Evolutionary conservation across 108 stramenopile genomes (phyloP), one percentile per base, ranked within the genome.

Genomic region (Seminavis robusta): DNA sequence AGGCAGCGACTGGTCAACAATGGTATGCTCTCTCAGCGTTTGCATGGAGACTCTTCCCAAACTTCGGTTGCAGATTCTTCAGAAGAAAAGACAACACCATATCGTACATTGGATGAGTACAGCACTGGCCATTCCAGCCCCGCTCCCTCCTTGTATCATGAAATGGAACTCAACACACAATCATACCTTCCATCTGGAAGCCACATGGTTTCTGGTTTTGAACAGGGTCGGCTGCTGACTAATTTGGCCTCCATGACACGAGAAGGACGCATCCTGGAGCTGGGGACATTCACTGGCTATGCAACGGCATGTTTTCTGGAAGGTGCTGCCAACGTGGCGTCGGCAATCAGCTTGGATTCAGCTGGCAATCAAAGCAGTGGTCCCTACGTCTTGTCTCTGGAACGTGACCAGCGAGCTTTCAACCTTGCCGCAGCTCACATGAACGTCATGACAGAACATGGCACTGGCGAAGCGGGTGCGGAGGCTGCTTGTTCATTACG

Each of bases 221-320:
- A 64, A 4, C 96, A 97, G 69, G 96, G 96, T 16, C 61, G 74
- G 16, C 65, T 93, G 28, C 66, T 97, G 32, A 69, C 68, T n/a
- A 77, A 77, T 26, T 61, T 95, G 44, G 77, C 92, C 29, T 70
- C 80, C 7, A 76, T 90, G 79, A 63, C 83, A 31, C 53, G 91
- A 32, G 76, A 86, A 33, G 86, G 84, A 7, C 69, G 90, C 0
- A 68, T 92, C 36, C 69, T 97, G 27, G 96, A 97, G 64, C 55
- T 97, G 33, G 96, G 96, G 6, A 94, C 90, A 1, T 97, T 97
- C 51, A 88, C 84, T 42, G 96, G 96, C 20, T 97, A 97, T 66
- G 86, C 90, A 2, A 93, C 96, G 6, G 74, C 83, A 16, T 90
- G 90, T 61, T 72, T 97, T 26, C 65, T 89, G 36, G 78, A 87